These are phyloP conservation scores for Fusarium sp. DNA, from an alignment of 2,329 filamentous ascomycete species.

Conservation along the genomic window DNA sequence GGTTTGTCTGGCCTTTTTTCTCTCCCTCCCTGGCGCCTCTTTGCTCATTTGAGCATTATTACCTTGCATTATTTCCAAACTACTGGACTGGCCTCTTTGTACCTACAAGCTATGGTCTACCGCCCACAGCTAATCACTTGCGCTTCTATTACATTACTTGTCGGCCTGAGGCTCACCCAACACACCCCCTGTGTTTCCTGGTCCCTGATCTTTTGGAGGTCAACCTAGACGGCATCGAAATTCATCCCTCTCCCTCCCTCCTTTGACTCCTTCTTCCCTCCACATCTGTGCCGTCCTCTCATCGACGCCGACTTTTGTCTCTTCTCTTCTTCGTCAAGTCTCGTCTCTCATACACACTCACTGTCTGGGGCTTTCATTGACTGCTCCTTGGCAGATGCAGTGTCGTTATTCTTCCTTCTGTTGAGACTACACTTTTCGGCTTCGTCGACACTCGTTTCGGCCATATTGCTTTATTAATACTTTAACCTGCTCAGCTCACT, in stretches of 20 bases:
- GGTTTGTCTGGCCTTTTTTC: constrained; percentile 44
- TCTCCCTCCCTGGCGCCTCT: constrained; percentile 50
- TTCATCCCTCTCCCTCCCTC: constrained; percentile 38
- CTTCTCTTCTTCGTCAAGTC: constrained; percentile 27
- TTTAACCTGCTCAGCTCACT: constrained; percentile 41
- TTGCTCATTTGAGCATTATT: constrained; percentile 45
- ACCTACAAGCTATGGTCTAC: background rate
- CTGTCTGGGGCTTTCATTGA: constrained; percentile 36
- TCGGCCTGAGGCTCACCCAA: constrained; percentile 41
- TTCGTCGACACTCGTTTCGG: constrained; percentile 48
- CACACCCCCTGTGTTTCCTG: constrained; percentile 34
- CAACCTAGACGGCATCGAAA: constrained; percentile 38
- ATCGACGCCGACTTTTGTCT: constrained; percentile 33
- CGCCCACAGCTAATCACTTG: constrained; percentile 35
- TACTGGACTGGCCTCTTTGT: constrained; percentile 17
- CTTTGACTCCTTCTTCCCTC: constrained; percentile 38
- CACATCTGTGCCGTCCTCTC: constrained; percentile 40
- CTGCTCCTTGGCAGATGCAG: constrained; percentile 47
- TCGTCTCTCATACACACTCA: constrained; percentile 33
- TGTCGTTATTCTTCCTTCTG: constrained; percentile 41
- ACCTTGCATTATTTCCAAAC: constrained; percentile 41
- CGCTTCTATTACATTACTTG: constrained; percentile 22
- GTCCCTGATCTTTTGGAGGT: constrained; percentile 33
- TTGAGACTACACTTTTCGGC: constrained; percentile 44
- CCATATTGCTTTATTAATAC: constrained; percentile 48